Evolutionary conservation across 2,329 filamentous ascomycete species (phyloP), one percentile per base, ranked within the genome.

Genomic region (Plectosphaerella sp.): DNA sequence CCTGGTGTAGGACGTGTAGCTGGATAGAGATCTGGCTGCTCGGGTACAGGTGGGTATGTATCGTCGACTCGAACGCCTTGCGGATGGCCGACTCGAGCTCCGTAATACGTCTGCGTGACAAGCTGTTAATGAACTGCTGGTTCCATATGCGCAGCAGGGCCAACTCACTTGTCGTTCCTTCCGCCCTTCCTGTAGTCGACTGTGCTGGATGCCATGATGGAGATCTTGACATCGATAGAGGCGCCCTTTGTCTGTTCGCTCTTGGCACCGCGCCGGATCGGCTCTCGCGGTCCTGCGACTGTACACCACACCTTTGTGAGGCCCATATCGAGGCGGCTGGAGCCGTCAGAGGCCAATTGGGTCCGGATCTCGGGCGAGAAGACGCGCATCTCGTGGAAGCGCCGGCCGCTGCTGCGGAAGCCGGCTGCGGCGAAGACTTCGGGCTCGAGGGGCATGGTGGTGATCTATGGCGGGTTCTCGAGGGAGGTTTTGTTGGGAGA

Each of bases 221-320:
- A 86, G 52, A 97, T 87, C 63, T 89, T 89, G 20, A 96, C 91
- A 22, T 83, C 81, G 12, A 97, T 83, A 49, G 84, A 82, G 4
- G 87, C 88, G 20, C 79, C 80, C 28, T 77, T 76, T 12, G 61
- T 59, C 47, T 64, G 61, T 45, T 61, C 61, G 2, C 58, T 58
- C 15, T 58, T 58, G 2, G 54, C 60, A 15, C 72, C 62, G 24
- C 59, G 64, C 55, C 62, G 60, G 55, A 71, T 70, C 50, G 73
- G 72, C 71, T 99, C 94, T 37, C 82, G 84, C 0, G 94, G 94
- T 0, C 94, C 94, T 2, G 86, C 84, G 47, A 99, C 86, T 22
- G 92, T 91, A 72, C 93, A 97, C 72, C 97, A 89, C 61, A 99
- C 87, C 67, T 96, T 94, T 20, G 94, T 99, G 72, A 97, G 96